A percentile compares a stretch with the other conserved stretches of the same genome.
Evolutionary conservation across 176 grass and related monocot species (phyloP).

Genomic region (Pontederia paniculata): DNA sequence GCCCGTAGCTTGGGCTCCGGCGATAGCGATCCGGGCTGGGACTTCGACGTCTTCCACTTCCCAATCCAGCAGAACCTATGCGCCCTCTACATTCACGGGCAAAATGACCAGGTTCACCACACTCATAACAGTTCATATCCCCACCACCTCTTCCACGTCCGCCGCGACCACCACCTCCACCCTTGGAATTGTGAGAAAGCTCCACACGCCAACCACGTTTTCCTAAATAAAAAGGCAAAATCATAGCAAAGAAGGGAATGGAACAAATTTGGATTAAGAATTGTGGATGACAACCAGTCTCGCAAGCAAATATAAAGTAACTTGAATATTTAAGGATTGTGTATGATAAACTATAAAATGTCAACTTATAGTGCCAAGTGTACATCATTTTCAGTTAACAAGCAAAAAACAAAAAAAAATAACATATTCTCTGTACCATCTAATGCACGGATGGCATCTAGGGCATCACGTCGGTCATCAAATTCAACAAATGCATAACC

Average conservation of each 20-base stretch:
- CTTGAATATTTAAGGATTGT: not conserved
- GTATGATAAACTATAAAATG: not conserved
- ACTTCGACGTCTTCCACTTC: slow-evolving; percentile 22
- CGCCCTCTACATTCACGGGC: slow-evolving; percentile 20
- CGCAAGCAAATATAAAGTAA: too few relatives aligned
- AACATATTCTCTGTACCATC: slow-evolving; percentile 13
- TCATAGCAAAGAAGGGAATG: not conserved
- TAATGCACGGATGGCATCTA: slow-evolving; percentile 18
- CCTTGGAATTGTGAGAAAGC: slow-evolving; percentile 26
- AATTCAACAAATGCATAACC: slow-evolving; percentile 31
- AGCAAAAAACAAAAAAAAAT: not conserved
- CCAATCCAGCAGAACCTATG: slow-evolving; percentile 12
- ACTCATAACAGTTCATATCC: slow-evolving; percentile 23
- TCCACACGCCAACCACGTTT: slow-evolving; percentile 27
- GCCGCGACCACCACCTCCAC: slow-evolving; percentile 4
- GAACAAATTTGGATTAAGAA: not conserved
- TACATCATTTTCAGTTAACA: not conserved
- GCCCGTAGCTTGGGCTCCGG: slow-evolving; percentile 20
- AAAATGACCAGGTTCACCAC: slow-evolving; percentile 28
- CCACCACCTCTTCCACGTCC: slow-evolving; percentile 3
- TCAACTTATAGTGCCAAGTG: not conserved
- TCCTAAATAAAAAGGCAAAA: slow-evolving; percentile 9
- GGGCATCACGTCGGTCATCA: slow-evolving; percentile 23
- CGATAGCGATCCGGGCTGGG: slow-evolving; percentile 16
- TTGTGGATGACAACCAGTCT: not conserved